Base-by-base conservation (phyloP, 2,329 filamentous ascomycete species). In the Clonostachys byssicola region DNA sequence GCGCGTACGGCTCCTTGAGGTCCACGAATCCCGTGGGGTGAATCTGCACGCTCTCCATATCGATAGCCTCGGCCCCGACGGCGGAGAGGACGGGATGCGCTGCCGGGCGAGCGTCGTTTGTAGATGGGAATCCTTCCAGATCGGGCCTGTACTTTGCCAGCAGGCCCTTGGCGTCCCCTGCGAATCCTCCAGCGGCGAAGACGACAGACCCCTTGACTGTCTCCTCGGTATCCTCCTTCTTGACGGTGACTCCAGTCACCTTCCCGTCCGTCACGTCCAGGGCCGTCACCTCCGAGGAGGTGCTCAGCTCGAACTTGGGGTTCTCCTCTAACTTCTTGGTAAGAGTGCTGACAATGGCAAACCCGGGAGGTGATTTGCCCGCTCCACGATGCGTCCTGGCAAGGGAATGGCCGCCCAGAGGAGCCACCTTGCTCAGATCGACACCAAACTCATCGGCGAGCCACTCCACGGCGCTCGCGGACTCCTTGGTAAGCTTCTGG, bases 21-120 rank as follows among this genome's bases (percentile, higher is more conserved):
- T 85, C 80, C 6, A 86, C 66, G 55, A 86, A 86, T 1, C 80
- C 80, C 0, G 82, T 85, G 3, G 83, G 82, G 52, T 86, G 83
- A 5, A 86, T 71, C 59, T 86, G 83, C 3, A 86, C 80, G 49
- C 68, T 71, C 40, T 75, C 70, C 74, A 78, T 78, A 30, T 78
- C 74, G 39, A 77, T 63, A 12, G 76, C 58, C 34, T 62, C 62
- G 6, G 72, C 73, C 14, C 68, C 70, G 1, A 67, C 60, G 1
- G 58, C 58, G 0, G 62, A 54, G 0, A 78, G 62, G 1, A 77
- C 53, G 2, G 56, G 56, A 47, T 83, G 79, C 3, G 78, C 69
- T 0, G 77, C 80, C 0, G 80, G 75, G 0, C 75, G 64, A 2
- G 77, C 71, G 12, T 85, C 80, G 52, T 85, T 85, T 1, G 83